phyloP scores from a whole-genome alignment of 2,329 filamentous ascomycete species.

The Graphilbum ipis-grandicollis region DNA sequence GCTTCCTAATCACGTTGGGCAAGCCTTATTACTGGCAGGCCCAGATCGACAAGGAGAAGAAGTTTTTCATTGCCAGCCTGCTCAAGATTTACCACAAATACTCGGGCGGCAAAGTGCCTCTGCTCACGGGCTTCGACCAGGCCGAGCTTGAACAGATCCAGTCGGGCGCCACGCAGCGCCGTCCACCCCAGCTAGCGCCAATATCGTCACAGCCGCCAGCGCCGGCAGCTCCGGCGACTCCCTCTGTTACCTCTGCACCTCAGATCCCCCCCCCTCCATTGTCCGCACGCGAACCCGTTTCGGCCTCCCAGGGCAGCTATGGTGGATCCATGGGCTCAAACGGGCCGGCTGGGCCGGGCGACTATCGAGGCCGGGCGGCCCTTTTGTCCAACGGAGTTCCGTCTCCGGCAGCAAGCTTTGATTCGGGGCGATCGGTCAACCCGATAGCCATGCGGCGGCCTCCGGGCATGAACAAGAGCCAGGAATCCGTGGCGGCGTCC shows the following conservation, averaged over 20 bases:
- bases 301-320: constrained; percentile 4
- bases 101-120: constrained; percentile 67
- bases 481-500: constrained; percentile 37
- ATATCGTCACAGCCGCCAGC: background rate
- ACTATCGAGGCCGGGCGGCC: constrained; percentile 11
- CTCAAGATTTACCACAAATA: constrained; percentile 97
- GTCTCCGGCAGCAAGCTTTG: constrained; percentile 34
- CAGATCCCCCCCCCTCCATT: constrained; percentile 4
- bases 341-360: background rate
- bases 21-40: constrained; percentile 98
- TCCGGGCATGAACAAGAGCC: constrained; percentile 34
- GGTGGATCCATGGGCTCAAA: background rate
- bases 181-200: constrained; percentile 13
- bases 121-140: constrained; percentile 66
- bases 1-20: constrained; percentile 74
- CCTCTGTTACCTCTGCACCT: constrained; percentile 9
- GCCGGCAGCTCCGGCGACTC: background rate
- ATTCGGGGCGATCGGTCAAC: constrained; percentile 26
- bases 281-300: constrained; percentile 7
- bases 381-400: constrained; percentile 16
- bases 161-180: constrained; percentile 30
- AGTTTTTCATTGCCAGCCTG: constrained; percentile 92
- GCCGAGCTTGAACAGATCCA: constrained; percentile 62
- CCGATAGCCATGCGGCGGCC: constrained; percentile 26
- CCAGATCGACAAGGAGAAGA: constrained; percentile 86